These are phyloP conservation scores for Barbarea vulgaris DNA, from an alignment of 345 rosid species.

Conservation along the genomic window DNA sequence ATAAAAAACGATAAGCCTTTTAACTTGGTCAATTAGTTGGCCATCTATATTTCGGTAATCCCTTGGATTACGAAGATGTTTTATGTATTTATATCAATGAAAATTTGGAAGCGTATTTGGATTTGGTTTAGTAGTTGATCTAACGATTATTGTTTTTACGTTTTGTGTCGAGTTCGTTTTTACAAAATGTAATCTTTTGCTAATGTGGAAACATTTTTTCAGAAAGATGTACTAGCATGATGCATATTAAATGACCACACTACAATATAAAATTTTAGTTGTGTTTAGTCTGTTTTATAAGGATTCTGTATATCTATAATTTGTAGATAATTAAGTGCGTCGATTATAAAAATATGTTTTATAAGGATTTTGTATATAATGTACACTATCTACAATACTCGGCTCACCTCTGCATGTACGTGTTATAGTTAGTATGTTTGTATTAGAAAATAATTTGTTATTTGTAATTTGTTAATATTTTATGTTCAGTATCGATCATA, in stretches of 20 bases:
- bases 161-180: background rate
- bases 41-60: background rate
- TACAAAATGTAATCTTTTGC: background rate
- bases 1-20: background rate
- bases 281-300: background rate
- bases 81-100: background rate
- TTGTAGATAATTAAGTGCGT: background rate
- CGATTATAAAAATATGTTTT: too few relatives aligned
- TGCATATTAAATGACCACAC: background rate
- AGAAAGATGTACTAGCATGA: background rate
- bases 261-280: background rate
- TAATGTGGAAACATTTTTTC: background rate
- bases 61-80: background rate
- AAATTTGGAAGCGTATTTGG: background rate
- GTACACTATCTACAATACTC: too few relatives aligned
- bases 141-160: background rate
- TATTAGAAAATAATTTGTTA: background rate
- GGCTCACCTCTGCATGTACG: too few relatives aligned
- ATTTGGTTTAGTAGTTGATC: background rate
- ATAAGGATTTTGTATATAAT: too few relatives aligned
- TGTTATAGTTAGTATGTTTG: background rate
- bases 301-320: background rate
- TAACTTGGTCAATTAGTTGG: slow-evolving; percentile 13
- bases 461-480: background rate
- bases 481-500: too few relatives aligned